Conservation (phyloP, 441 rosid species). For the Lepidium campestre region DNA sequence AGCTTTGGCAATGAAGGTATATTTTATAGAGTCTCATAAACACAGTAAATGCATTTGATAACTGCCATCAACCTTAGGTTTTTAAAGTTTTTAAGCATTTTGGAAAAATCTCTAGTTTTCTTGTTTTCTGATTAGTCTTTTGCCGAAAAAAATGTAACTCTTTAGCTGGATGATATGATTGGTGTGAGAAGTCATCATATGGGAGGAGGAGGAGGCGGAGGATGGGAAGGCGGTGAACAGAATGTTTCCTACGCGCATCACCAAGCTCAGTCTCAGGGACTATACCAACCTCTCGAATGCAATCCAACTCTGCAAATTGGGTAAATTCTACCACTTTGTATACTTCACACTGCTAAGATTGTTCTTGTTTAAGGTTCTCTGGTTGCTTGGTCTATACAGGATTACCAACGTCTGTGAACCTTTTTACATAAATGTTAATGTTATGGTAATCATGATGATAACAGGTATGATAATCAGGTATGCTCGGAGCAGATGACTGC, state of each 20-base stretch:
- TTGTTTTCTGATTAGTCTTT: not conserved
- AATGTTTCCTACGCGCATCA: slow-evolving; percentile 54
- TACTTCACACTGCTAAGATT: not conserved
- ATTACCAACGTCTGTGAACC: not conserved
- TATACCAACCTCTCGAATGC: slow-evolving; percentile 81
- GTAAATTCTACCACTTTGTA: slow-evolving; percentile 28
- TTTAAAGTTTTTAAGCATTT: not conserved
- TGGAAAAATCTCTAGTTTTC: not conserved
- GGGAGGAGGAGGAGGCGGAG: slow-evolving; percentile 27
- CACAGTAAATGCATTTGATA: not conserved
- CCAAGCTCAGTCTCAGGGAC: slow-evolving; percentile 62
- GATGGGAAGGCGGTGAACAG: slow-evolving; percentile 77
- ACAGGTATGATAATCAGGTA: slow-evolving; percentile 36
- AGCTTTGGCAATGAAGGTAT: slow-evolving; percentile 77
- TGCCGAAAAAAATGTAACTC: not conserved
- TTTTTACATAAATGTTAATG: not conserved
- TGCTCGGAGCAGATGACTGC: slow-evolving; percentile 65
- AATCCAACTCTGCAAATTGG: slow-evolving; percentile 94
- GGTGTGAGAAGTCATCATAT: slow-evolving; percentile 50
- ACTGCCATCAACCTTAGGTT: not conserved
- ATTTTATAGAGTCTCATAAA: not conserved
- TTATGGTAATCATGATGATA: slow-evolving; percentile 32
- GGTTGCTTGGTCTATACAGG: not conserved
- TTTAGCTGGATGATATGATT: slow-evolving; percentile 68
- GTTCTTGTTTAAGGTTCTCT: not conserved